Evolutionary conservation across 2,329 filamentous ascomycete species (phyloP), one percentile per base, ranked within the genome.

Genomic region (Ceratocystis eucalypticola): DNA sequence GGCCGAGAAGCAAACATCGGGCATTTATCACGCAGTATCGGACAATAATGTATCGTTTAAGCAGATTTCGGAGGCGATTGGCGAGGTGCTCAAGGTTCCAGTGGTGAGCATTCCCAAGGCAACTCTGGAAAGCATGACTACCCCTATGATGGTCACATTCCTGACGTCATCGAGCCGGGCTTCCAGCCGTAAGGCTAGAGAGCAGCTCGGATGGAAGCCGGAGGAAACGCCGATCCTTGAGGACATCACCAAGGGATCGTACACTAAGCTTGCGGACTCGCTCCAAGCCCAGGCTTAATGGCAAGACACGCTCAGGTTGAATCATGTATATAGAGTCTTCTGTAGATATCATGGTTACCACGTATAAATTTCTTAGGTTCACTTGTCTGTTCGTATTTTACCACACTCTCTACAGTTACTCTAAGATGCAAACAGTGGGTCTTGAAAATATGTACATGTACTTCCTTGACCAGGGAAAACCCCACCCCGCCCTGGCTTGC

Each of bases 201-300:
- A 70, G 55, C 71, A 74, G 71, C 69, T 79, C 64, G 76, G 74
- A 4, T 80, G 77, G 77, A 64, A 72, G 67, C 71, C 75, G 1
- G 70, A 70, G 48, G 73, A 71, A 61, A 67, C 70, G 45, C 72
- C 73, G 0, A 70, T 78, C 48, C 41, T 79, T 50, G 74, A 75
- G 46, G 77, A 78, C 12, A 64, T 68, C 28, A 65, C 46, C 70
- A 64, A 65, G 1, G 73, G 73, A 0, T 75, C 73, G n/a, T 73
- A 74, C 20, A 7, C 46, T 37, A 61, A 65, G 12, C 55, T 72
- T 57, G 70, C 69, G 1, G 48, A 65, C 62, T 64, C 65, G 1
- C 64, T 71, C 41, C 55, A 53, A 44, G 66, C 61, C 37, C 69
- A 62, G 48, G 62, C 20, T 25, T 33, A 33, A 33, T 15, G 7